Evolutionary conservation across 345 rosid genomes (phyloP), one percentile per base, ranked within the genome.

Genomic region (Carallia brachiata): DNA sequence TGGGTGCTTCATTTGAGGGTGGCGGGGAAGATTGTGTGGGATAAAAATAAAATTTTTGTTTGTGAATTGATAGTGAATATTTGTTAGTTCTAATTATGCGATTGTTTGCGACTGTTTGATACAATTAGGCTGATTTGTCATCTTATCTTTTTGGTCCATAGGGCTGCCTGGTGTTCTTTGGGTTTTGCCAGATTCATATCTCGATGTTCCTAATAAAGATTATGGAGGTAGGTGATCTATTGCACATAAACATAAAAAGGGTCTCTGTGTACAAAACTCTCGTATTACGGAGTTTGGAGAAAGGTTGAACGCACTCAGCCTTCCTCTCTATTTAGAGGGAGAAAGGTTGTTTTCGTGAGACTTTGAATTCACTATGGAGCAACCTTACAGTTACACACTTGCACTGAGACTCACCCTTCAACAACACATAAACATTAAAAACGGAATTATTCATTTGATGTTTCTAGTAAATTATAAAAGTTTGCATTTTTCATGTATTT

Each of bases 161-260:
- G 97, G 78, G 17, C 72, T 85, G 67, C 97, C 97, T 63, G 91
- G 94, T 73, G 99, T 95, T 61, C 93, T 92, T 19, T 95, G 97
- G 99, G 97, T 95, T 40, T 79, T 95, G 27, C 97, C 97, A 0
- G 99, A 95, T 88, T 95, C 99, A 3, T 92, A 89, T 73, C 90
- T 90, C 31, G 99, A 92, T 70, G 99, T 95, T 59, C 99, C 96
- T 59, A 91, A 90, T 82, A 95, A 90, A 76, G 99, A 95, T 71
- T 95, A 95, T 74, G 99, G 97, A 83, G 99, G 99, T 92, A 56
- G 27, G 90, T 77, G 27, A 54, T 57, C 17, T 17, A 2, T 13
- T 15, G 4, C 40, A n/a, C 52, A 16, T 44, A 44, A 12, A 44
- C 50, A 44, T 13, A 12, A 44, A 12, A 44, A 0, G 4, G 50